A percentile compares a stretch with the other conserved stretches of the same genome.
phyloP scores from a whole-genome alignment of 352 stramenopile species.

The Elongisporangium anandrum region DNA sequence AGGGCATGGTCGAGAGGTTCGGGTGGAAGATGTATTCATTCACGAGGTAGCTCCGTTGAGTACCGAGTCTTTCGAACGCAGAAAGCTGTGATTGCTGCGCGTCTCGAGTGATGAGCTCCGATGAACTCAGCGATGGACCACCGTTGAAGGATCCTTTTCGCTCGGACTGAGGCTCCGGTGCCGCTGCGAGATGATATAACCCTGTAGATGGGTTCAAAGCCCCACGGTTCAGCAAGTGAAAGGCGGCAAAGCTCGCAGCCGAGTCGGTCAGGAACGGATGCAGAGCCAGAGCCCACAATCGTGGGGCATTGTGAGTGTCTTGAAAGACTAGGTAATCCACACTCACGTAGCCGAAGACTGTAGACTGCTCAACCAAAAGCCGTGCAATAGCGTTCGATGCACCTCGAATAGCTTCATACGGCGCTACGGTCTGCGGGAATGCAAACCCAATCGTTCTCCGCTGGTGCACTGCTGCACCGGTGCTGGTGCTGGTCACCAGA shows the following conservation, averaged over 20 bases:
- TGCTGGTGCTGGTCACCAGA: slow-evolving; percentile 20
- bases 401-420: slow-evolving; percentile 65
- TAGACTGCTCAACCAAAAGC: slow-evolving; percentile 25
- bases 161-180: background rate
- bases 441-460: slow-evolving; percentile 49
- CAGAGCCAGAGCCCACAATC: slow-evolving; percentile 73
- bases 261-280: slow-evolving; percentile 78
- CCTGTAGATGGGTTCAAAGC: slow-evolving; percentile 29
- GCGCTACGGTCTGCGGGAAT: slow-evolving; percentile 78
- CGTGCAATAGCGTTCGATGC: slow-evolving; percentile 48
- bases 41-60: slow-evolving; percentile 55
- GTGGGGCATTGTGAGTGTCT: slow-evolving; percentile 43
- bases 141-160: background rate
- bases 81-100: slow-evolving; percentile 15
- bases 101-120: slow-evolving; percentile 21
- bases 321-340: slow-evolving; percentile 76
- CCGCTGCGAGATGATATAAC: slow-evolving; percentile 22
- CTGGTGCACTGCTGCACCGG: slow-evolving; percentile 13
- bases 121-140: background rate
- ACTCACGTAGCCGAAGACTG: slow-evolving; percentile 79
- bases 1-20: slow-evolving; percentile 72
- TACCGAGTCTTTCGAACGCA: slow-evolving; percentile 10
- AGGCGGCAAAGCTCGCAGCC: slow-evolving; percentile 63
- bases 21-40: slow-evolving; percentile 78
- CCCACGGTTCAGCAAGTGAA: slow-evolving; percentile 58